Evolutionary conservation across 805 yeast species (phyloP).

Genomic region (Nakazawaea siamensis): DNA sequence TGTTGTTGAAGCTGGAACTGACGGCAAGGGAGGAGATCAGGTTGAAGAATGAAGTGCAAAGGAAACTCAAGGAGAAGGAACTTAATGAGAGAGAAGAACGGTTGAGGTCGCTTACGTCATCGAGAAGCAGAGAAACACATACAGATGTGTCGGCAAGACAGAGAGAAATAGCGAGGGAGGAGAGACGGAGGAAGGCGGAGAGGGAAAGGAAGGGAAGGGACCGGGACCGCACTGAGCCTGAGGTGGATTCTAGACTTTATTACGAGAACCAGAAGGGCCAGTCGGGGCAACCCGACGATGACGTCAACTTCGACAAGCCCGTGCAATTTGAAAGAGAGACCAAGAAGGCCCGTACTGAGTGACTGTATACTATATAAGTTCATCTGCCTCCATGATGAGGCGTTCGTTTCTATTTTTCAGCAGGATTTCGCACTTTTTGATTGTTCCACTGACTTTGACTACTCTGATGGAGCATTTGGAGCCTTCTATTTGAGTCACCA

Average conservation of each 20-base stretch:
- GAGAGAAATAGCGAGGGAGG: slow-evolving; percentile 32
- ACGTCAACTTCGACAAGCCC: background rate
- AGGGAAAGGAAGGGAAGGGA: slow-evolving; percentile 39
- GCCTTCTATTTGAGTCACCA: slow-evolving; percentile 44
- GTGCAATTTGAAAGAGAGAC: slow-evolving; percentile 36
- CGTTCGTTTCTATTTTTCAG: slow-evolving; percentile 54
- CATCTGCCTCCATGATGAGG: too few relatives aligned
- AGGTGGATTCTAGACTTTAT: slow-evolving; percentile 54
- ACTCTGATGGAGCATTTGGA: slow-evolving; percentile 48
- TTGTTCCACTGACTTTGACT: slow-evolving; percentile 76
- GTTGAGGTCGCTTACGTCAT: too few relatives aligned
- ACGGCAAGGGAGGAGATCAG: slow-evolving; percentile 50
- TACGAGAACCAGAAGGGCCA: too few relatives aligned
- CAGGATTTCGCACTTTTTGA: slow-evolving; percentile 69
- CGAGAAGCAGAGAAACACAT: too few relatives aligned
- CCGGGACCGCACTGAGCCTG: slow-evolving; percentile 32
- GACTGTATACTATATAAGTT: too few relatives aligned
- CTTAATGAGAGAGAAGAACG: slow-evolving; percentile 41
- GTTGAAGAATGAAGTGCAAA: slow-evolving; percentile 39
- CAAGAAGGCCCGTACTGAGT: too few relatives aligned
- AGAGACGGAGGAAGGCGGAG: slow-evolving; percentile 38
- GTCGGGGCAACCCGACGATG: background rate
- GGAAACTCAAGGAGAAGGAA: slow-evolving; percentile 41
- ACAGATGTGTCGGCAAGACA: too few relatives aligned
- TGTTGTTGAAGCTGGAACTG: slow-evolving; percentile 62